Evolutionary conservation across 805 yeast species (phyloP).

Genomic region (Kodamaea restingae): DNA sequence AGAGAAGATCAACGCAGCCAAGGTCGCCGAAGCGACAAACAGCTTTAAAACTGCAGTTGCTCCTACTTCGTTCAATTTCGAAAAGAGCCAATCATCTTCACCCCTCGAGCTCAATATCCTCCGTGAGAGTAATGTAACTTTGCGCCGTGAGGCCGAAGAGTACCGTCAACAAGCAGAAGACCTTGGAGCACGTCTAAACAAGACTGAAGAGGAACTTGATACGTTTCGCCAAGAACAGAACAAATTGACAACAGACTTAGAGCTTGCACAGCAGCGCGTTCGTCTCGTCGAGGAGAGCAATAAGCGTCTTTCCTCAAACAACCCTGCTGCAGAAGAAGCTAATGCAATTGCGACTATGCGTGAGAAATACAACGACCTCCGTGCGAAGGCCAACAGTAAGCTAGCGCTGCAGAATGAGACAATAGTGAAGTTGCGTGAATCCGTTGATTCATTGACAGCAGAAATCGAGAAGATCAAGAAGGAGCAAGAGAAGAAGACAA

Average conservation of each 20-base stretch:
- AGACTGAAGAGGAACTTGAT: slow-evolving; percentile 30
- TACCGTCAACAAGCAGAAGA: slow-evolving; percentile 20
- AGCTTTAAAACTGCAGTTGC: neutral
- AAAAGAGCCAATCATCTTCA: slow-evolving; percentile 17
- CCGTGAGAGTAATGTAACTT: slow-evolving; percentile 63
- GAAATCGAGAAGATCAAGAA: slow-evolving; percentile 16
- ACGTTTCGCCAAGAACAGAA: slow-evolving; percentile 43
- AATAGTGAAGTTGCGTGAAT: slow-evolving; percentile 24
- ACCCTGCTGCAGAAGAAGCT: slow-evolving; percentile 39
- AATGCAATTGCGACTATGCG: slow-evolving; percentile 21
- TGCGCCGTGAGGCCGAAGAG: slow-evolving; percentile 47
- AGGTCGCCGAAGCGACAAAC: neutral
- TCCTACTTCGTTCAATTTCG: neutral
- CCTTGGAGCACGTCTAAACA: slow-evolving; percentile 39
- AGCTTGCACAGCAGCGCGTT: slow-evolving; percentile 49
- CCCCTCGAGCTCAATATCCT: slow-evolving; percentile 46
- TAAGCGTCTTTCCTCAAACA: slow-evolving; percentile 46
- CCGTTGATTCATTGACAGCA: slow-evolving; percentile 19
- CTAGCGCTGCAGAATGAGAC: slow-evolving; percentile 22
- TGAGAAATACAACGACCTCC: slow-evolving; percentile 28
- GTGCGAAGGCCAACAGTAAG: slow-evolving; percentile 24
- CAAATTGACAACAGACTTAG: slow-evolving; percentile 35
- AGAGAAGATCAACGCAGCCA: neutral
- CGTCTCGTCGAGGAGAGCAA: slow-evolving; percentile 48
- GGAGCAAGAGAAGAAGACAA: slow-evolving; percentile 10